A percentile compares a stretch with the other conserved stretches of the same genome.
phyloP scores from a whole-genome alignment of 1,284 basidiomycete species.

The Microstroma glucosiphilum region DNA sequence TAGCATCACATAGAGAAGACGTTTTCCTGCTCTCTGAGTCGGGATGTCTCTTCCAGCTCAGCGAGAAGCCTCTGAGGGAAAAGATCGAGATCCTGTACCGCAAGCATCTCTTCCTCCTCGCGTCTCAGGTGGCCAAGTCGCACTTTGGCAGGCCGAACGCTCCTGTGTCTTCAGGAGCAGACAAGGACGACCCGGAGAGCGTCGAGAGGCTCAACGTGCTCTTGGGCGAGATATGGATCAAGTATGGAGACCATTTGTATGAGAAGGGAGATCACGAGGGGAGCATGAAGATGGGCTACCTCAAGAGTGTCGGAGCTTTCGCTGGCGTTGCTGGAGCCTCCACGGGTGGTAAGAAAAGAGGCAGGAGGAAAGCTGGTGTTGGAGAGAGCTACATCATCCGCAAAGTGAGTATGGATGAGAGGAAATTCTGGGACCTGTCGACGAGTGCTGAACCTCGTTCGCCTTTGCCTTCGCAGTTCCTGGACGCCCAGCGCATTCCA shows the following conservation, averaged over 20 bases:
- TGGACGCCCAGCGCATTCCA: conserved; percentile 90
- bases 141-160: conserved; percentile 24
- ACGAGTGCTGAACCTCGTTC: background rate
- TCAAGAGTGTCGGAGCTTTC: background rate
- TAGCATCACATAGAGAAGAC: conserved; percentile 19
- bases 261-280: conserved; percentile 84
- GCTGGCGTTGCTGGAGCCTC: background rate
- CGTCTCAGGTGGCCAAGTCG: conserved; percentile 35
- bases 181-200: conserved; percentile 10
- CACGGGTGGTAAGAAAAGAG: background rate
- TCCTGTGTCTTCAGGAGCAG: conserved; percentile 7
- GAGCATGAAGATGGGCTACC: conserved; percentile 61
- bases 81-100: conserved; percentile 44
- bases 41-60: conserved; percentile 25
- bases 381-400: conserved; percentile 79
- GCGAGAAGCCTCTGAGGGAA: conserved; percentile 37
- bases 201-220: conserved; percentile 27
- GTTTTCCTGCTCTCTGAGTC: conserved; percentile 35
- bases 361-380: background rate
- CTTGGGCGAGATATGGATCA: conserved; percentile 50
- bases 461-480: conserved; percentile 60
- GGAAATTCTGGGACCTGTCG: no score
- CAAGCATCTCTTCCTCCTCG: conserved; percentile 40
- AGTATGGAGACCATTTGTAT: conserved; percentile 89
- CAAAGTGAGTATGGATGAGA: conserved; percentile 49